Base-by-base conservation (phyloP, 768 basidiomycete species). In the Hericium erinaceus region DNA sequence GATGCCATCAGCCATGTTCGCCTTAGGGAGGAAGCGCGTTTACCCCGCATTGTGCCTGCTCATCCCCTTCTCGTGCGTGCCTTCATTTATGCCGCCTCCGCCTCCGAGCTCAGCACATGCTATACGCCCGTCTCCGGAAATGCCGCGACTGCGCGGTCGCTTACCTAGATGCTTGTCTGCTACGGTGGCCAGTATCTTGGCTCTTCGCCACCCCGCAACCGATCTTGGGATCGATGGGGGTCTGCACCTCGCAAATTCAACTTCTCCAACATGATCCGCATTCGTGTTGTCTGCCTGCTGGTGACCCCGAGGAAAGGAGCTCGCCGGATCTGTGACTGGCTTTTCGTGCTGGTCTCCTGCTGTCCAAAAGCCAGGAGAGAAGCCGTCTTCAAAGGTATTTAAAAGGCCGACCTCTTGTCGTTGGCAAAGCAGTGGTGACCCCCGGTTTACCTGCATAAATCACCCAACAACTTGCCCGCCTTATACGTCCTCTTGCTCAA, bases 11-110 rank as follows among this genome's bases (percentile, higher is more conserved):
- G 55, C 60, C 12, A 55, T 52, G 54, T 54, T 51, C 51, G 46
- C 41, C 49, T 22, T 12, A 46, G 51, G 44, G 56, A 24, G 61
- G 61, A 54, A 39, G 56, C 48, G 44, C 46, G 39, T 33, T 53
- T 60, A 53, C 44, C 56, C 61, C 54, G 48, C 57, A 41, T 22
- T 26, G 20, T 48, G 41, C 56, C 59, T 53, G 24, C 26, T 53
- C 26, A 53, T 39, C 52, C 37, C n/a, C 37, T 20, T 26, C 49
- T 51, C 28, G 49, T 22, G 18, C 26, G 26, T 37, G 52, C 39
- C 52, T 37, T 53, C 26, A 20, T 39, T 12, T 39, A 33, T 38
- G 26, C 52, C 18, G 49, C 28, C 22, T 10, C 20, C 49, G 2
- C 11, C 22, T 26, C 49, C 20, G 22, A 51, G 33, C 33, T 10